Evolutionary conservation across 1,284 basidiomycete genomes (phyloP), one percentile per base, ranked within the genome.

Genomic region (Veloporphyrellus conicus): DNA sequence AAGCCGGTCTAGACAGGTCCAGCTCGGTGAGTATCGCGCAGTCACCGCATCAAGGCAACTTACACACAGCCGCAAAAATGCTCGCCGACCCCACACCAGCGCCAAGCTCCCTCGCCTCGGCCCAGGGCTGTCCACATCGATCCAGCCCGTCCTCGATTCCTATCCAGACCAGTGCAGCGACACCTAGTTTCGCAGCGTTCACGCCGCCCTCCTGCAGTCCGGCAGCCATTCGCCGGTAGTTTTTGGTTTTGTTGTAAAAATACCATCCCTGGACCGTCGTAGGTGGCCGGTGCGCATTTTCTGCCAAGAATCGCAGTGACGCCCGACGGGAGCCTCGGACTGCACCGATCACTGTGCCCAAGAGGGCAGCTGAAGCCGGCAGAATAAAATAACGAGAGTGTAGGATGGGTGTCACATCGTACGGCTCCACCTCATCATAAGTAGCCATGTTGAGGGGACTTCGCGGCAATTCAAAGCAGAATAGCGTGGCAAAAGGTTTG

Each of bases 171-270:
- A 76, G 54, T 35, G 76, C 83, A 35, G 80, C 70, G 14, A 67
- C 60, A 0, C 77, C 82, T 23, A 92, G 68, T 59, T 73, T 76
- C 41, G 66, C 55, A 3, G 78, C 84, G 41, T 87, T 78, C 49
- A 57, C 52, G 1, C 78, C 81, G 2, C 79, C 90, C 20, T 78
- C 81, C 58, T 78, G 79, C 61, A 91, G 62, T n/a, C 78, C 89
- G 1, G 77, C 84, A 54, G 82, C 76, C 63, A 90, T 75, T 57
- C 90, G 80, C 58, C 78, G 75, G 72, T 92, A 92, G 71, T 93
- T 93, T 69, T 92, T 93, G 34, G 89, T 91, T 74, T 92, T 92
- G 66, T 90, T 87, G 78, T 92, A 93, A 59, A 90, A 85, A 65
- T 92, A 93, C 90, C 90, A 93, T 56, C 90, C 90, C 54, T 83